A percentile compares a stretch with the other conserved stretches of the same genome.
Conservation (phyloP, 1,284 basidiomycete genomes). For the Phenoliferia sp. region DNA sequence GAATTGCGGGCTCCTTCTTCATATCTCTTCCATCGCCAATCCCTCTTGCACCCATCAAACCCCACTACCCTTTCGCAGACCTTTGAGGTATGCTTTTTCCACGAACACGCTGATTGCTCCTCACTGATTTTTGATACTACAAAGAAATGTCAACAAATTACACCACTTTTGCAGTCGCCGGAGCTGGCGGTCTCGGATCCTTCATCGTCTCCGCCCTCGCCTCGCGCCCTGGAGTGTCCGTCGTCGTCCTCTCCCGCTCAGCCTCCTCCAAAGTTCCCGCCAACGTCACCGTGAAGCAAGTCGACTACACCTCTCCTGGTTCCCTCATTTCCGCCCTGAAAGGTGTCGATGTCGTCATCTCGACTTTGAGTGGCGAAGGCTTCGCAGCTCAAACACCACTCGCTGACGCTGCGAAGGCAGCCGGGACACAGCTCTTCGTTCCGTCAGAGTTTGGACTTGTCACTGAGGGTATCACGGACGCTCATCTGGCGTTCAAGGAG, state of each 20-base stretch:
- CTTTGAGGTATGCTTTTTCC: too few species aligned
- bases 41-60: too few species aligned
- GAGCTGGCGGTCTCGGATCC: conserved; percentile 3
- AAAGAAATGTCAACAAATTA: conserved; percentile 5
- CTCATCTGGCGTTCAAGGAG: conserved; percentile 6
- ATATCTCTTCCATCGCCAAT: too few species aligned
- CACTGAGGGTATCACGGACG: conserved; percentile 15
- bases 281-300: conserved; percentile 3
- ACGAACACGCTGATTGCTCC: too few species aligned
- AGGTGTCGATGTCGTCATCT: conserved; percentile 31
- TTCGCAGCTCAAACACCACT: conserved; percentile 29
- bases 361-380: conserved; percentile 23
- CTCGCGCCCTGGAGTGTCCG: neutral
- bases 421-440: conserved; percentile 39
- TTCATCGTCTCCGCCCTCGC: neutral
- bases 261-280: neutral
- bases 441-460: conserved; percentile 35
- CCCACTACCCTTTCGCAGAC: too few species aligned
- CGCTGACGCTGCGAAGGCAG: conserved; percentile 35
- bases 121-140: too few species aligned
- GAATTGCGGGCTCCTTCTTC: too few species aligned
- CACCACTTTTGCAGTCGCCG: conserved; percentile 8
- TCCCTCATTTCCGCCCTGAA: conserved; percentile 31
- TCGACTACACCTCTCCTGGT: conserved; percentile 32
- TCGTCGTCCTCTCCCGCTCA: conserved; percentile 3